Evolutionary conservation across 2,329 filamentous ascomycete genomes (phyloP), one percentile per base, ranked within the genome.

Genomic region (Whalleya microplaca): DNA sequence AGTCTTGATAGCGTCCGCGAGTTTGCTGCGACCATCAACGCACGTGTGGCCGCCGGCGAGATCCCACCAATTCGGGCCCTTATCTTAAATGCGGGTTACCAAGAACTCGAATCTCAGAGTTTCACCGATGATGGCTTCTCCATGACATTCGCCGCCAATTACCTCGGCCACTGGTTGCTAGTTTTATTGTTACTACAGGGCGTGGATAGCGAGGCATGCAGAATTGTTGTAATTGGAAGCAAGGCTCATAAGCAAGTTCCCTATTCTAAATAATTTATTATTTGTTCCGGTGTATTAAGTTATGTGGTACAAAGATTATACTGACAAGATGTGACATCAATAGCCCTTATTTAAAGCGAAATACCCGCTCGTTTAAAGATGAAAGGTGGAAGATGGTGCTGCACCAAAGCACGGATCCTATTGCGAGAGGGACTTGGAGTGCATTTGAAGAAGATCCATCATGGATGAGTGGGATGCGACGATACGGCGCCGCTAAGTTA

Each of bases 41-140:
- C 47, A n/a, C 61, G 62, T 5, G 52, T 67, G 3, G 14, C 50
- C 1, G 41, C 53, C 2, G 63, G 56, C 19, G 62, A 71, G 1
- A 61, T 77, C 16, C 73, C 75, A 6, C 73, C 69, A 0, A 75
- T 79, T 45, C 69, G 70, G 18, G 74, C 68, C 3, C 65, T 79
- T 14, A 71, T 78, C 10, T 69, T 79, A 1, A 71, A 69, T 41
- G 70, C 70, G 2, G 71, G 53, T 3, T 69, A 48, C 44, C 58
- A 64, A 23, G 68, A 72, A 2, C 61, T 62, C 23, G 37, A 23
- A 3, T 29, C 32, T 20, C 66, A 70, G 54, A 47, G 53, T 2
- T 64, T 50, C 55, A 61, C 57, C 1, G 44, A 51, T 0, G 56
- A 61, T 18, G 62, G 65, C 2, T 56, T 69, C 10, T 66, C 69